Evolutionary conservation across 2,329 filamentous ascomycete species (phyloP).

Genomic region (Ascocoryne sarcoides): DNA sequence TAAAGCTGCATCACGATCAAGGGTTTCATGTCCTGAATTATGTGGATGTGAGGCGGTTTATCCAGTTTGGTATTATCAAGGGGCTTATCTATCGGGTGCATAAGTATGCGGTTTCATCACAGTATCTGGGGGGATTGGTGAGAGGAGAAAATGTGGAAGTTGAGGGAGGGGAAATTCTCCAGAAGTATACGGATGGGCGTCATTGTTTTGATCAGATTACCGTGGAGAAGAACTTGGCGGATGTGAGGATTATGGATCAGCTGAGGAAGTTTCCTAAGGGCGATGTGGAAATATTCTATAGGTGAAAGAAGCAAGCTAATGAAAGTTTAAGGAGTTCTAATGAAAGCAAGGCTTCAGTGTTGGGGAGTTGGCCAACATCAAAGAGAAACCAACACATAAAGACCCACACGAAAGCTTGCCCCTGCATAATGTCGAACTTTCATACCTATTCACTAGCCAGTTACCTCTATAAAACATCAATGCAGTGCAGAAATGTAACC

Average conservation of each 20-base stretch:
- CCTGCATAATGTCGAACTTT: no score
- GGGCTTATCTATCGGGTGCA: constrained; percentile 88
- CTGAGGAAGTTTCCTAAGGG: constrained; percentile 46
- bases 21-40: constrained; percentile 59
- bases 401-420: no score
- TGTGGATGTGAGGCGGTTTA: constrained; percentile 82
- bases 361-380: no score
- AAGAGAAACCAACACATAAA: no score
- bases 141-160: constrained; percentile 21
- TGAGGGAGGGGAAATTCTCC: constrained; percentile 38
- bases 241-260: constrained; percentile 61
- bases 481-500: no score
- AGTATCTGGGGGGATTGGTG: constrained; percentile 41
- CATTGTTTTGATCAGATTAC: constrained; percentile 79
- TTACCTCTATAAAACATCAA: no score
- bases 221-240: constrained; percentile 62
- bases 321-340: no score
- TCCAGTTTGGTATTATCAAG: constrained; percentile 95
- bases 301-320: constrained; percentile 17
- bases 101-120: constrained; percentile 71
- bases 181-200: constrained; percentile 63
- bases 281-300: constrained; percentile 32
- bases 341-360: no score
- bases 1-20: constrained; percentile 60
- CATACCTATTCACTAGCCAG: no score